Base-by-base conservation (phyloP, 345 rosid species). In the Kernera saxatilis region DNA sequence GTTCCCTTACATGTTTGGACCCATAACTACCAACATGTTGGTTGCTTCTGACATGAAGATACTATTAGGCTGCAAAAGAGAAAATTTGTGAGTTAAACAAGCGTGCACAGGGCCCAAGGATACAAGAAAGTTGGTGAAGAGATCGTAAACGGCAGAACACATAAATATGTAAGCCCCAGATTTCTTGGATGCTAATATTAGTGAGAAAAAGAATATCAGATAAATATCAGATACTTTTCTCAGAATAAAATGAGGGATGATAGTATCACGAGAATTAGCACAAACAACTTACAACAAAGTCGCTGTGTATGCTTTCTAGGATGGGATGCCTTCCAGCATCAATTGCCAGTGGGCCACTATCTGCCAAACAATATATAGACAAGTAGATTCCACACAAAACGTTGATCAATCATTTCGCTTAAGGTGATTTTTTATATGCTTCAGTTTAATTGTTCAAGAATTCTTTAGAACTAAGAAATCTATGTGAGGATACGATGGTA, bases 321-420 rank as follows among this genome's bases (percentile, higher is more conserved):
- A 93, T 85, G 54, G 98, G 98, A 77, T 93, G 98, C 81, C 97
- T 85, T 78, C 97, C 98, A 63, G 90, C 85, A 76, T 93, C 97
- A 71, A 93, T 88, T 72, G 95, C 98, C 73, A 93, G 73, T 60
- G 98, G 98, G 74, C 97, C 96, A 85, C 76, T 79, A 51, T 83
- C 98, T 93, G 81, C 66, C 61, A 83, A 30, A 36, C 54, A 19
- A 33, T 54, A 64, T 41, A 74, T 33, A 48, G 14, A 66, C 40
- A 30, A 48, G 36, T 48, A 49, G 27, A 55, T 44, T 49, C 61
- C 62, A 40, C 30, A 30, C 6, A 15, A 43, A 54, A 35, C 27
- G 36, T 50, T 59, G 25, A 15, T 29, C 5, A 56, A 67, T 9
- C 62, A 67, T 46, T 74, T 40, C 29, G 27, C 46, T n/a, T 44